Evolutionary conservation across 2,329 filamentous ascomycete genomes (phyloP), one percentile per base, ranked within the genome.

Genomic region (Metarhizium robertsii): DNA sequence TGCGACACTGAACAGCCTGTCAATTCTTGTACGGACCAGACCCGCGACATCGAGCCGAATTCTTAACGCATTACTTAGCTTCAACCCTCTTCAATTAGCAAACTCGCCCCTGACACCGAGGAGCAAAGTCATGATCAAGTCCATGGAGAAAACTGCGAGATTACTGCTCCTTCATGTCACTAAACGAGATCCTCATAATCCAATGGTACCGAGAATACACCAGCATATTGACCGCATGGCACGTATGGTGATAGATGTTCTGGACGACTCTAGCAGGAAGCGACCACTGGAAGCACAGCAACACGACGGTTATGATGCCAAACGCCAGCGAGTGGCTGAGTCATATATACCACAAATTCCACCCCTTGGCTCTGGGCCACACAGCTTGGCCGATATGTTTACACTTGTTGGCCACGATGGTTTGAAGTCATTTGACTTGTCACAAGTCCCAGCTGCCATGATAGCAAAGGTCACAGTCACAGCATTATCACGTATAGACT

Each of bases 61-160:
- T 59, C 72, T 97, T 60, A 88, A 86, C 66, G 84, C 90, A 16
- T 79, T 97, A 34, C 78, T 99, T 61, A 91, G 85, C 69, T 99
- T 96, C 78, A 96, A 96, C 66, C 94, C 94, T 0, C 75, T 96
- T 48, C 90, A 88, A 70, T 81, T 90, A 60, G 89, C 88, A 55
- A 87, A 83, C 64, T 83, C 84, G 2, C 85, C 87, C 3, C 81
- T 95, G 75, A 92, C 88, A 0, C 81, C 90, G 2, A 90, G 85
- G 66, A 81, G 83, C 52, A 90, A 87, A 63, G 87, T 99, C 57
- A 83, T 92, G 63, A 80, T 95, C 58, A 90, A 86, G 71, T 97
- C 92, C 5, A 94, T 99, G 84, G 92, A 96, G 70, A 90, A 95
- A 67, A 99, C 94, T 29, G 88, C 88, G 3, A 83, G 91, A 64